These are phyloP conservation scores for Apiospora arundinis DNA, from an alignment of 2,329 filamentous ascomycete genomes.

Conservation along the genomic window DNA sequence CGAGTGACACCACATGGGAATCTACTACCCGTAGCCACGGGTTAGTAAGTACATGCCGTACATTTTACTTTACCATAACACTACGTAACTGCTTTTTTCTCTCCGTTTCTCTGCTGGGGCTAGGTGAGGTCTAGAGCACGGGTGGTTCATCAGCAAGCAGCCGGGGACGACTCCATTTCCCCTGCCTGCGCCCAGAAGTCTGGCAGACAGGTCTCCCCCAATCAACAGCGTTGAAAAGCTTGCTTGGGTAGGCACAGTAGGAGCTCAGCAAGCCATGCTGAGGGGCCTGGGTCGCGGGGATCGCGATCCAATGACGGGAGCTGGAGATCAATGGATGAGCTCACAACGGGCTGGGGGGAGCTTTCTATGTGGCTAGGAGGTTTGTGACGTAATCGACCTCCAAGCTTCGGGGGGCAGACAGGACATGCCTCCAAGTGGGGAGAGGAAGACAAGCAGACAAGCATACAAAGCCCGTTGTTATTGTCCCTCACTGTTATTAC, in stretches of 20 bases:
- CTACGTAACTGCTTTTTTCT: slow-evolving; percentile 1
- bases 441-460: background rate
- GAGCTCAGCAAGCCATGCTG: background rate
- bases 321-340: slow-evolving; percentile 10
- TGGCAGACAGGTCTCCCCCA: background rate
- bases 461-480: background rate
- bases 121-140: background rate
- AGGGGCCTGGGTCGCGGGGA: background rate
- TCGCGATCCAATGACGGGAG: slow-evolving; percentile 13
- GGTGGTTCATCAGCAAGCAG: background rate
- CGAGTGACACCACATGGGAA: slow-evolving; percentile 10
- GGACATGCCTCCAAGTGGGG: background rate
- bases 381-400: slow-evolving; percentile 26
- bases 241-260: background rate
- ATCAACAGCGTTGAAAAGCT: background rate
- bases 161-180: background rate
- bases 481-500: background rate
- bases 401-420: background rate
- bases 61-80: background rate
- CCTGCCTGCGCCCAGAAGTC: background rate
- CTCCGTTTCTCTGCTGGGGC: background rate
- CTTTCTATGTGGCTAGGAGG: slow-evolving; percentile 20
- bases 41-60: background rate
- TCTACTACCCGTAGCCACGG: background rate
- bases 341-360: background rate